Conservation (phyloP, 176 grass and related monocot species). For the Puccinellia tenuiflora region DNA sequence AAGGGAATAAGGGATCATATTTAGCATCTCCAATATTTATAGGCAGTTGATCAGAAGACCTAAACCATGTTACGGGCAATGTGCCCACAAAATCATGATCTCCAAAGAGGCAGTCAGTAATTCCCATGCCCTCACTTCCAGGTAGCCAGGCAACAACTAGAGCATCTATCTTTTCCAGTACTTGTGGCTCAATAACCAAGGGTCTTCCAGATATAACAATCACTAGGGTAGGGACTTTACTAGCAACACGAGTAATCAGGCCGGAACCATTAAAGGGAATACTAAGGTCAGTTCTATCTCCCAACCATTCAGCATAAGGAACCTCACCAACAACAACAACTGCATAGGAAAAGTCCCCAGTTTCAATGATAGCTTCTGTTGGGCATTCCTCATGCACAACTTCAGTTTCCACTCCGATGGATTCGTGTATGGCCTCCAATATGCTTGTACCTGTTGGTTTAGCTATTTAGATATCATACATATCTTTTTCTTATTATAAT, state of each 20-base stretch:
- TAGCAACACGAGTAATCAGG: slow-evolving; percentile 41
- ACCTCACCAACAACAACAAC: slow-evolving; percentile 76
- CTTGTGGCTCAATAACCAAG: slow-evolving; percentile 52
- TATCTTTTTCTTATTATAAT: neutral
- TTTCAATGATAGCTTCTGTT: slow-evolving; percentile 45
- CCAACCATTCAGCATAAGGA: slow-evolving; percentile 60
- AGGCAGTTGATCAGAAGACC: slow-evolving; percentile 63
- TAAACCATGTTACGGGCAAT: slow-evolving; percentile 79
- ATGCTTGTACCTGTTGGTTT: slow-evolving; percentile 64
- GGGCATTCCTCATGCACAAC: slow-evolving; percentile 55
- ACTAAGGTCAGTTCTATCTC: slow-evolving; percentile 63
- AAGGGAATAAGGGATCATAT: slow-evolving; percentile 73
- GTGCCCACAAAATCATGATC: slow-evolving; percentile 69
- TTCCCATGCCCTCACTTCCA: slow-evolving; percentile 64
- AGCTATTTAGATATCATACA: slow-evolving; percentile 2
- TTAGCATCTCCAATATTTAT: slow-evolving; percentile 41
- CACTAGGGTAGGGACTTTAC: slow-evolving; percentile 55
- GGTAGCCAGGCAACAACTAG: slow-evolving; percentile 81
- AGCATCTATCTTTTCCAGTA: slow-evolving; percentile 58
- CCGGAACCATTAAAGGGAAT: slow-evolving; percentile 60
- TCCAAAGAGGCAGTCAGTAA: slow-evolving; percentile 79
- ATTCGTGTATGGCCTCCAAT: slow-evolving; percentile 66
- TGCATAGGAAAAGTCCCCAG: slow-evolving; percentile 51
- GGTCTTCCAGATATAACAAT: slow-evolving; percentile 73
- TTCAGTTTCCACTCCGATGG: slow-evolving; percentile 52